These are phyloP conservation scores for Fonsecaea erecta DNA, from an alignment of 2,329 filamentous ascomycete species.

Conservation along the genomic window DNA sequence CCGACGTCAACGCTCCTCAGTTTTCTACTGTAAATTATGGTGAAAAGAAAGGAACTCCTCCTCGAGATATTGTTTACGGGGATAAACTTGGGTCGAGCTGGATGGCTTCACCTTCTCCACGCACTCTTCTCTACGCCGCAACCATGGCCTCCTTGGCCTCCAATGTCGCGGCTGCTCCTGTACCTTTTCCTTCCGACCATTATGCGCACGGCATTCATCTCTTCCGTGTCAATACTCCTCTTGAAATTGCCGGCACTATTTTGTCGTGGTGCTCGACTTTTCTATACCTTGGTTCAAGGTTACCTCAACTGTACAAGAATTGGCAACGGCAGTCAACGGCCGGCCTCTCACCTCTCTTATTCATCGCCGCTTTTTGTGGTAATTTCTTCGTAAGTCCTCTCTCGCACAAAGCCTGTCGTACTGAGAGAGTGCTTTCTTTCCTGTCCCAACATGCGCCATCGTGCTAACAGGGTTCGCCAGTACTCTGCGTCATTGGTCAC, in stretches of 20 bases:
- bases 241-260: constrained; percentile 56
- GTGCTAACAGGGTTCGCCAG: background rate
- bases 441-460: background rate
- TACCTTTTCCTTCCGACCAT: constrained; percentile 27
- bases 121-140: constrained; percentile 51
- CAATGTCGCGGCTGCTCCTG: constrained; percentile 47
- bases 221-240: constrained; percentile 38
- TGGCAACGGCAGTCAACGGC: constrained; percentile 65
- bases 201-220: constrained; percentile 35
- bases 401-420: background rate
- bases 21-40: constrained; percentile 35
- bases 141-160: constrained; percentile 52
- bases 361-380: constrained; percentile 69
- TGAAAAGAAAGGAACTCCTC: constrained; percentile 31
- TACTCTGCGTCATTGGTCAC: constrained; percentile 66
- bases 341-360: constrained; percentile 66
- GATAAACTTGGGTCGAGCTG: constrained; percentile 32
- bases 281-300: constrained; percentile 63
- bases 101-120: constrained; percentile 44
- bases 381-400: constrained; percentile 58
- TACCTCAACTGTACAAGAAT: constrained; percentile 71
- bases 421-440: background rate
- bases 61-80: constrained; percentile 7
- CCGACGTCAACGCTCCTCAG: constrained; percentile 25
- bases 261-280: constrained; percentile 62